phyloP scores from a whole-genome alignment of 169 alveolate species.

The Cryptosporidium sp. region DNA sequence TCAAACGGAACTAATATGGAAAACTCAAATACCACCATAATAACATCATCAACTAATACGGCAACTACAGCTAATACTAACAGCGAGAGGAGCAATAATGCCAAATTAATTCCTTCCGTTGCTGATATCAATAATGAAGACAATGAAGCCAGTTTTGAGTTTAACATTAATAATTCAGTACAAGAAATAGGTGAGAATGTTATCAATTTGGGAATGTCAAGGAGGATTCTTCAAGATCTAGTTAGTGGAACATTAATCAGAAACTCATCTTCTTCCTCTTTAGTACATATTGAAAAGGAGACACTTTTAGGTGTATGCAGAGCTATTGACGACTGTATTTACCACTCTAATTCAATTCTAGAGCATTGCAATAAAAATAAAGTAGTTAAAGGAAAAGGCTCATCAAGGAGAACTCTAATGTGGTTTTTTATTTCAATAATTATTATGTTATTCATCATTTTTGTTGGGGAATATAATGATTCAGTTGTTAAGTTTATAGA shows the following conservation, averaged over 20 bases:
- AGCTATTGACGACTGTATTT: conserved; percentile 27
- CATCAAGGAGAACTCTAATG: background rate
- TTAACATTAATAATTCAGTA: background rate
- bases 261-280: background rate
- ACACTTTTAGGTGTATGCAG: conserved; percentile 3
- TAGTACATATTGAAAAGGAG: conserved; percentile 2
- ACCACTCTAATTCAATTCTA: conserved; percentile 14
- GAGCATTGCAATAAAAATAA: conserved; percentile 19
- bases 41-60: background rate
- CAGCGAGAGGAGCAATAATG: background rate
- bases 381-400: background rate
- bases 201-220: conserved; percentile 35
- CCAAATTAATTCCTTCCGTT: background rate
- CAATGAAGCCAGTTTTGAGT: conserved; percentile 8
- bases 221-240: conserved; percentile 20
- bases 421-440: background rate
- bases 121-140: background rate
- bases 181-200: conserved; percentile 28
- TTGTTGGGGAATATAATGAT: background rate
- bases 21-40: background rate
- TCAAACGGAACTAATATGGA: background rate
- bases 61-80: background rate
- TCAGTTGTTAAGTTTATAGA: background rate
- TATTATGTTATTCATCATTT: background rate
- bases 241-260: background rate